phyloP scores from a whole-genome alignment of 2,329 filamentous ascomycete genomes.

The Curvularia lunata region DNA sequence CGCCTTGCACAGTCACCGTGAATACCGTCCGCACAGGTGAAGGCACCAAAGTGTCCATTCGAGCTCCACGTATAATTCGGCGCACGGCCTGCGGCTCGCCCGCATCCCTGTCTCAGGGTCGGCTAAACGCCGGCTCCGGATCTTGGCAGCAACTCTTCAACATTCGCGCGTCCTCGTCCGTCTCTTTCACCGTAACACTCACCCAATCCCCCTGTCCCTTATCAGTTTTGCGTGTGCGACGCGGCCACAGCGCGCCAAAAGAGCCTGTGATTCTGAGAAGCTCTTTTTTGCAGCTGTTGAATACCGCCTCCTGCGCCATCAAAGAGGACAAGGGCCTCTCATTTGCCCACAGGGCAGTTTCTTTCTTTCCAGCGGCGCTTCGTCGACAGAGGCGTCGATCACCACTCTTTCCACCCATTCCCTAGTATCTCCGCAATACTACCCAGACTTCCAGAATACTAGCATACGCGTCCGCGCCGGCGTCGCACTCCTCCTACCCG shows the following conservation, averaged over 20 bases:
- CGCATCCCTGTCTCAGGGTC: conserved; percentile 5
- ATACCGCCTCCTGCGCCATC: conserved; percentile 6
- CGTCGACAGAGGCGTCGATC: conserved; percentile 20
- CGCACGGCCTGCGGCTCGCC: conserved; percentile 22
- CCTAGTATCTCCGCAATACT: conserved; percentile 30
- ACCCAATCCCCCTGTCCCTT: conserved; percentile 10
- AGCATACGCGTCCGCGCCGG: conserved; percentile 26
- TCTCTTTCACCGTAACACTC: neutral
- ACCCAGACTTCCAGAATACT: conserved; percentile 20
- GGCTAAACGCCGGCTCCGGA: conserved; percentile 28
- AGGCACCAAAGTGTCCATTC: neutral
- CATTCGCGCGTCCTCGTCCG: conserved; percentile 10
- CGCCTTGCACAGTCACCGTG: neutral
- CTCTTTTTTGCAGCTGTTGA: conserved; percentile 2
- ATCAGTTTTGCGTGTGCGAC: conserved; percentile 16
- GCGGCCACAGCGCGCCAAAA: conserved; percentile 10
- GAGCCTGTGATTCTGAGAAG: conserved; percentile 6
- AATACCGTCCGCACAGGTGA: neutral
- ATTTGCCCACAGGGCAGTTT: conserved; percentile 13
- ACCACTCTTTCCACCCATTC: conserved; percentile 16
- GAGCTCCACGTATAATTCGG: conserved; percentile 33
- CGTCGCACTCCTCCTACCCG: conserved; percentile 11
- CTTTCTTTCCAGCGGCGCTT: conserved; percentile 22
- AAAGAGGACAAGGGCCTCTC: conserved; percentile 4
- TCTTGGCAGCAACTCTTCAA: conserved; percentile 25